phyloP scores from a whole-genome alignment of 495 filamentous ascomycete genomes.

The Echria macrotheca region DNA sequence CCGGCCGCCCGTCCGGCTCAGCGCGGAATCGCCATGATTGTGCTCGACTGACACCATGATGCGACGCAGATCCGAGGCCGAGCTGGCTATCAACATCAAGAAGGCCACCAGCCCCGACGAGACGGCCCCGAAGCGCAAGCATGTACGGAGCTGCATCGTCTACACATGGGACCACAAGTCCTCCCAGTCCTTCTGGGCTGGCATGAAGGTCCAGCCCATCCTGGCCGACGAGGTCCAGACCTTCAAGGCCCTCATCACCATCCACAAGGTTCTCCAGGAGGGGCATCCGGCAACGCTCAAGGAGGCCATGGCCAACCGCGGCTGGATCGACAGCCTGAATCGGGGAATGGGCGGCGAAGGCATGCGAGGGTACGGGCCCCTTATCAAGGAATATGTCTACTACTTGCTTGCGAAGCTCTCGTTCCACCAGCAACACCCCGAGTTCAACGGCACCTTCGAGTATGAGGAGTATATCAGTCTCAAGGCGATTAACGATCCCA shows the following conservation, averaged over 20 bases:
- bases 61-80: conserved; percentile 65
- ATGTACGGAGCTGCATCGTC: conserved; percentile 96
- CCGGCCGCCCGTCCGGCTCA: conserved; percentile 15
- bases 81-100: conserved; percentile 90
- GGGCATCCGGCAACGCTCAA: conserved; percentile 82
- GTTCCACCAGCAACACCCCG: conserved; percentile 93
- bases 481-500: conserved; percentile 97
- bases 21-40: too few species aligned
- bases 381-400: conserved; percentile 93
- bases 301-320: conserved; percentile 81
- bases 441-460: conserved; percentile 98
- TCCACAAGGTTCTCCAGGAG: conserved; percentile 95
- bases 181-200: conserved; percentile 91
- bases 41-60: too few species aligned
- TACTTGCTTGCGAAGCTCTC: conserved; percentile 87
- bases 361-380: conserved; percentile 79
- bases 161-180: conserved; percentile 99
- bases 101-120: conserved; percentile 96
- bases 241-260: conserved; percentile 86
- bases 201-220: conserved; percentile 99
- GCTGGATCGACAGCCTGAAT: conserved; percentile 90
- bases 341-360: conserved; percentile 81
- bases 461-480: conserved; percentile 99
- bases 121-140: conserved; percentile 94
- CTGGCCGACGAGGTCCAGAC: conserved; percentile 93